Conservation (phyloP, 768 basidiomycete genomes). For the Suillus fuscotomentosus region DNA sequence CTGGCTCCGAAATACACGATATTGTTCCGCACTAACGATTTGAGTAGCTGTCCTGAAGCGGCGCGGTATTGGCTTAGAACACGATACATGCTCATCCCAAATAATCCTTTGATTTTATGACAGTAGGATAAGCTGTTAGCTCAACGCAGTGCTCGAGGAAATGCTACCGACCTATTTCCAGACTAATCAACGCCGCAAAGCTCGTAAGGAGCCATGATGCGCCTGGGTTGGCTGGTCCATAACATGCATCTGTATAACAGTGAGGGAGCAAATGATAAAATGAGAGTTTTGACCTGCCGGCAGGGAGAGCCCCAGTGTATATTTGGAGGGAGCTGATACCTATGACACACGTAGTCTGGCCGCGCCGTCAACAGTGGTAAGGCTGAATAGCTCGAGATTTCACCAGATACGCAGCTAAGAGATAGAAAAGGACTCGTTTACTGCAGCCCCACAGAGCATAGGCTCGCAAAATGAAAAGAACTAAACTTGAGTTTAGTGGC, state of each 20-base stretch:
- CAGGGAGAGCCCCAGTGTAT: background rate
- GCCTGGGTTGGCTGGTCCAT: background rate
- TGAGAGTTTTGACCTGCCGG: background rate
- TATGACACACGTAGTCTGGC: background rate
- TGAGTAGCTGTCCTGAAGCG: background rate
- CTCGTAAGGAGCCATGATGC: background rate
- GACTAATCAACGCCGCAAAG: background rate
- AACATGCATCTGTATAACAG: background rate
- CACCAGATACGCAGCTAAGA: background rate
- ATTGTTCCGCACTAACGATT: background rate
- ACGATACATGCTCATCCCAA: background rate
- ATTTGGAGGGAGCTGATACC: background rate
- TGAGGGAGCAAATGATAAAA: background rate
- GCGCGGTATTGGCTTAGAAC: background rate
- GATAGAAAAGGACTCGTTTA: background rate
- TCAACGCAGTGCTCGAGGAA: too few species aligned
- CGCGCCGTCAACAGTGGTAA: background rate
- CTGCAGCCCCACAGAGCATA: background rate
- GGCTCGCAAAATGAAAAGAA: background rate
- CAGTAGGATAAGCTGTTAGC: background rate
- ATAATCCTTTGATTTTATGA: background rate
- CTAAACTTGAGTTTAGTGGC: background rate
- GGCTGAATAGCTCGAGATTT: background rate
- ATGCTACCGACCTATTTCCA: background rate
- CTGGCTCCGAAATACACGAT: background rate